These are phyloP conservation scores for Aspergillus uvarum DNA, from an alignment of 2,329 filamentous ascomycete species.

Conservation along the genomic window DNA sequence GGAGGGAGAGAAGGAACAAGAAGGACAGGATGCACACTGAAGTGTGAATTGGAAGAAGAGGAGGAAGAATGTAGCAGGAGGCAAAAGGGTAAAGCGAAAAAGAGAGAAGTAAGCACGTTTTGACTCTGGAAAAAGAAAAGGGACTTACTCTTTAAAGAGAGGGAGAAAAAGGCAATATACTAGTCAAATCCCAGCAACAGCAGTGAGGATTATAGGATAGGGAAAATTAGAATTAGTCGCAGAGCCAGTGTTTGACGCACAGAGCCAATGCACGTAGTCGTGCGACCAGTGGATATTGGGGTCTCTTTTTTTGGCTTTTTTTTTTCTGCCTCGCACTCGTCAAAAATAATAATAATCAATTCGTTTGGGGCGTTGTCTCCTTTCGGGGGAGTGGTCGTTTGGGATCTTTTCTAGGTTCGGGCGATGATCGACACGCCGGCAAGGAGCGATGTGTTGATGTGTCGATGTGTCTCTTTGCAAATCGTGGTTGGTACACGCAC, in stretches of 20 bases:
- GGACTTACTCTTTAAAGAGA: conserved; percentile 9
- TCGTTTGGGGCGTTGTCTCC: conserved; percentile 7
- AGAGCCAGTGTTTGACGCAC: conserved; percentile 12
- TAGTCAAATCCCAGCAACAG: neutral
- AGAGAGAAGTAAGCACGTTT: conserved; percentile 5
- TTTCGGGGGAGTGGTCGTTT: conserved; percentile 1
- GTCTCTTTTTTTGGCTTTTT: conserved; percentile 7
- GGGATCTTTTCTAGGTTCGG: conserved; percentile 18
- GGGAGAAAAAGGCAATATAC: conserved; percentile 10
- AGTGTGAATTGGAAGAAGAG: conserved; percentile 5
- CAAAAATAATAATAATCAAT: neutral
- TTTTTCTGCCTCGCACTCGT: neutral
- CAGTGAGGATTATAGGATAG: conserved; percentile 4
- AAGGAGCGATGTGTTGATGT: conserved; percentile 14
- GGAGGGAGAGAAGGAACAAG: neutral
- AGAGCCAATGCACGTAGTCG: conserved; percentile 15
- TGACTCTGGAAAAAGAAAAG: neutral
- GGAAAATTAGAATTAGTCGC: conserved; percentile 5
- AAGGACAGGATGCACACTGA: neutral
- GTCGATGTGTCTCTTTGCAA: neutral
- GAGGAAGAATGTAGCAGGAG: conserved; percentile 3
- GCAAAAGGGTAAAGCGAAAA: conserved; percentile 4
- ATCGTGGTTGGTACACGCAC: conserved; percentile 1
- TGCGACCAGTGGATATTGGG: conserved; percentile 15
- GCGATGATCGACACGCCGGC: conserved; percentile 24